Conservation (phyloP, 345 rosid species). For the Isatis tinctoria region DNA sequence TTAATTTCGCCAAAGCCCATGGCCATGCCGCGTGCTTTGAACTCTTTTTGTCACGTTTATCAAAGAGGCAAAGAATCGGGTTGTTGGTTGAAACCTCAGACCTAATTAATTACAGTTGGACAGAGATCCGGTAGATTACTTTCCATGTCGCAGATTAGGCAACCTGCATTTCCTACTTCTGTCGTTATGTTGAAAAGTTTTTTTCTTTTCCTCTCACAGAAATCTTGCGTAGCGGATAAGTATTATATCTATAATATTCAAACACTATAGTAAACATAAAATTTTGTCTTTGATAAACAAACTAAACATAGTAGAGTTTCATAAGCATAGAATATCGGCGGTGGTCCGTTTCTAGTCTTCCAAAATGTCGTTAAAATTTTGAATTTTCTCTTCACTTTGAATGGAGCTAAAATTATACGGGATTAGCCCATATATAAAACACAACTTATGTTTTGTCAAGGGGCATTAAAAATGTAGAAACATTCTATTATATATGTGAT, state of each 20-base stretch:
- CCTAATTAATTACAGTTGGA: not conserved
- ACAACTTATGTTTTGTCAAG: not conserved
- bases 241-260: not conserved
- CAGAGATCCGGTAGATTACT: not conserved
- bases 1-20: not conserved
- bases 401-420: not conserved
- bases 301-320: not conserved
- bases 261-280: not conserved
- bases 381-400: not conserved
- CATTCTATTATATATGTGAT: not conserved
- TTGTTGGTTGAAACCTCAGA: not conserved
- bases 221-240: not conserved
- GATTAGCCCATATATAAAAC: not conserved
- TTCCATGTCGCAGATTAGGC: conserved; percentile 33
- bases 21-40: not conserved
- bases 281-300: not conserved
- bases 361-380: not conserved
- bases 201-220: not conserved
- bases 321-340: not conserved
- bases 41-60: not conserved
- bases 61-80: not conserved
- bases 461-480: not conserved
- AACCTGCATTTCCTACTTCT: conserved; percentile 51
- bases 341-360: not conserved
- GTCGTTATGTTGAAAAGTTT: not conserved